phyloP scores from a whole-genome alignment of 176 grass and related monocot species.

The Poa annua region DNA sequence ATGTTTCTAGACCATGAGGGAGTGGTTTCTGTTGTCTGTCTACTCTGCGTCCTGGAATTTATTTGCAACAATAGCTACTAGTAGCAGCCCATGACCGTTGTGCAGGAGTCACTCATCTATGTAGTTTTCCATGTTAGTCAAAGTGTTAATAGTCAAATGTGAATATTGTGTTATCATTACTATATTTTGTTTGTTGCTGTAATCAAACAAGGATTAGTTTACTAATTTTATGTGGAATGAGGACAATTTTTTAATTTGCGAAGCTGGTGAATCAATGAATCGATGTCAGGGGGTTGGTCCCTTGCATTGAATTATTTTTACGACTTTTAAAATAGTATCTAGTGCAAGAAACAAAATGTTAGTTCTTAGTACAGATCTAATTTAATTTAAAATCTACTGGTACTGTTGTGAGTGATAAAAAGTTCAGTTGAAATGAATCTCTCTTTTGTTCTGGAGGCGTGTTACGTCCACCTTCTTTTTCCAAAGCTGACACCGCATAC shows the following conservation, averaged over 20 bases:
- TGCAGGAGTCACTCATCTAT: background rate
- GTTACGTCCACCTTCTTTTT: background rate
- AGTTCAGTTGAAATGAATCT: background rate
- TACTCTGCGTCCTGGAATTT: background rate
- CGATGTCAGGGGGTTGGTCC: background rate
- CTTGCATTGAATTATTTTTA: background rate
- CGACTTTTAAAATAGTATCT: background rate
- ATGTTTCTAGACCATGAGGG: background rate
- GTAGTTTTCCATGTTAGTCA: slow-evolving; percentile 7
- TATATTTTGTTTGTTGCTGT: background rate
- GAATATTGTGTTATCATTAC: background rate
- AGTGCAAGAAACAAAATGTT: background rate
- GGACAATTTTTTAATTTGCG: background rate
- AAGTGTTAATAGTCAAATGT: slow-evolving; percentile 1
- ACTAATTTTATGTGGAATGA: background rate
- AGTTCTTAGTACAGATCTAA: background rate
- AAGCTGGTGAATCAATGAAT: background rate
- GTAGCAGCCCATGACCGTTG: background rate
- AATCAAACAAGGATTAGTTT: background rate
- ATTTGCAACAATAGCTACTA: background rate
- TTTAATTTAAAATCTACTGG: background rate
- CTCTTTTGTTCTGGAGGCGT: background rate
- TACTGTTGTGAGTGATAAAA: background rate
- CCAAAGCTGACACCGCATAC: background rate
- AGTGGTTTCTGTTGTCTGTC: background rate